Conservation (phyloP, 2,329 filamentous ascomycete species). For the Colletotrichum filicis region DNA sequence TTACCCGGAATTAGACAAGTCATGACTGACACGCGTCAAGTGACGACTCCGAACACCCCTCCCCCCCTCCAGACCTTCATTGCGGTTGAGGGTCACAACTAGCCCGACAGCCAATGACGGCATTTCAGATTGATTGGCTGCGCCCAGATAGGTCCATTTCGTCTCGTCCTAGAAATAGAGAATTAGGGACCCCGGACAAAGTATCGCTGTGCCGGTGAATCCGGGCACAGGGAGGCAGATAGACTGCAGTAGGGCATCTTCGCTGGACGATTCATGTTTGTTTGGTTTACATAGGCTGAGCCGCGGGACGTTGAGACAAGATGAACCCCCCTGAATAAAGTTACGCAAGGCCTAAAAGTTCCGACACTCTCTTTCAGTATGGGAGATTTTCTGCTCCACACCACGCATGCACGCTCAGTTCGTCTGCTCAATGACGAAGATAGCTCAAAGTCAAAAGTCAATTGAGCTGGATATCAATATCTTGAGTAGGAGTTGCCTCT, state of each 20-base stretch:
- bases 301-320: not conserved
- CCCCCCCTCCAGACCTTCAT: not conserved
- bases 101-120: slow-evolving; percentile 10
- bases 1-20: not conserved
- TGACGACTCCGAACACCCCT: not conserved
- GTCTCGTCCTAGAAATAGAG: slow-evolving; percentile 1
- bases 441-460: not conserved
- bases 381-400: not conserved
- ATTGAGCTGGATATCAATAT: not conserved
- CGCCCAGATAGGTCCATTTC: not conserved
- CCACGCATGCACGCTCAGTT: too few relatives aligned
- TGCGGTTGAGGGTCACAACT: not conserved
- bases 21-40: not conserved
- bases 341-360: not conserved
- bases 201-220: not conserved
- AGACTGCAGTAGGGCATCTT: too few relatives aligned
- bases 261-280: not conserved
- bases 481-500: not conserved
- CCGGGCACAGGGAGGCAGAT: not conserved
- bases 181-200: slow-evolving; percentile 1
- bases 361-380: not conserved
- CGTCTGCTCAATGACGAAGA: not conserved
- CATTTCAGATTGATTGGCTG: not conserved
- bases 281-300: not conserved
- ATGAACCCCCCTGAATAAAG: slow-evolving; percentile 5